Evolutionary conservation across 2,329 filamentous ascomycete species (phyloP), one percentile per base, ranked within the genome.

Genomic region (Paracoccidioides lutzii): DNA sequence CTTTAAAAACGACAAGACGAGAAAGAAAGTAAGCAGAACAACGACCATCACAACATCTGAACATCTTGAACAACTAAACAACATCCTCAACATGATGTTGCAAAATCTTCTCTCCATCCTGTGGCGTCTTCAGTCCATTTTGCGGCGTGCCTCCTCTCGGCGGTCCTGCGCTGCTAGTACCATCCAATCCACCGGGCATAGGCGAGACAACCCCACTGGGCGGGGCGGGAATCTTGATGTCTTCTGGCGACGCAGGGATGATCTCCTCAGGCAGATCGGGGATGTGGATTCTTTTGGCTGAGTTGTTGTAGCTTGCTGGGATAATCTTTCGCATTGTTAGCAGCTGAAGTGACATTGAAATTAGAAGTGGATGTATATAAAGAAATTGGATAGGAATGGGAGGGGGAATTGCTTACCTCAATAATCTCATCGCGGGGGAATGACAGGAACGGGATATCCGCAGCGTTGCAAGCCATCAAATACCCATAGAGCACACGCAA

Each of bases 381-480:
- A 53, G 42, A 54, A 14, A 43, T 30, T 33, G 41, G 54, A 54
- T 42, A 55, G 28, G 45, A 15, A 10, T 28, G 38, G 41, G n/a
- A 45, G 12, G 4, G 22, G 15, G 38, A 41, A 22, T 49, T 54
- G 45, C 60, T 63, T 68, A 82, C 82, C 77, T 98, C 93, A 62
- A 98, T 95, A 67, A 98, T 97, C 69, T 98, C 90, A 67, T 98
- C 86, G 45, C 93, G 87, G 3, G 93, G 93, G 66, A 98, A 98
- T 62, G 89, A 87, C 59, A 98, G 81, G 63, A 84, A 86, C 3
- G 93, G 93, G 59, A 98, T 98, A 66, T 95, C 90, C 70, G 86
- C 87, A 7, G 94, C 90, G 68, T 91, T 93, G 73, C 93, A 97
- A 63, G 95, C 93, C 93, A 98, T 98, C 42, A 98, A 78, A 71